These are phyloP conservation scores for Crucibulum laeve DNA, from an alignment of 768 basidiomycete genomes.

Conservation along the genomic window DNA sequence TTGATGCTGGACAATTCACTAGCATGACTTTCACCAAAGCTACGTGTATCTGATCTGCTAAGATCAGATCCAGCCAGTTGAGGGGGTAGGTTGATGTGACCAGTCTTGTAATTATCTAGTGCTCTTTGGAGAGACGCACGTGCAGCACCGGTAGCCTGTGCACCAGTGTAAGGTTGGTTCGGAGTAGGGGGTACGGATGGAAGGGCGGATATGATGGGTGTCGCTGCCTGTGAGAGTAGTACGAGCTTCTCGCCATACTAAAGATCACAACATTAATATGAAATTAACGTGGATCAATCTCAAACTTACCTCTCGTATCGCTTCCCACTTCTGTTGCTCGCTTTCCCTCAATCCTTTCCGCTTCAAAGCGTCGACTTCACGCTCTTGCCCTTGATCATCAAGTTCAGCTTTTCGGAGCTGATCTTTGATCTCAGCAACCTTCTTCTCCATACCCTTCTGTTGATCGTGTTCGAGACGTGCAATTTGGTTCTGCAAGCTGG, in stretches of 20 bases:
- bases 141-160: conserved; percentile 58
- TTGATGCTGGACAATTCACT: conserved; percentile 61
- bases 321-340: conserved; percentile 76
- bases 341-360: conserved; percentile 74
- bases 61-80: conserved; percentile 49
- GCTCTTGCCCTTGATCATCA: conserved; percentile 64
- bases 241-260: conserved; percentile 82
- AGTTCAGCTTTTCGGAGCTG: conserved; percentile 62
- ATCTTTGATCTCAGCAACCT: conserved; percentile 63
- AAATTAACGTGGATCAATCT: conserved; percentile 1
- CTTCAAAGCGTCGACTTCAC: conserved; percentile 66
- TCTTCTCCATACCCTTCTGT: conserved; percentile 61
- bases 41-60: conserved; percentile 67
- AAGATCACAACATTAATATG: conserved; percentile 1
- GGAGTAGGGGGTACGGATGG: conserved; percentile 64
- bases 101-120: conserved; percentile 73
- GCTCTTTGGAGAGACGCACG: conserved; percentile 76
- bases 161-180: conserved; percentile 54
- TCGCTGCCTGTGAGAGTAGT: conserved; percentile 67
- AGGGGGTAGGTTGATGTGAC: conserved; percentile 50
- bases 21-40: conserved; percentile 84
- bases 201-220: conserved; percentile 56
- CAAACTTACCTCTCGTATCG: conserved; percentile 64
- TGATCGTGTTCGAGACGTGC: conserved; percentile 61
- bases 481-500: conserved; percentile 56